Evolutionary conservation across 2,329 filamentous ascomycete species (phyloP), one percentile per base, ranked within the genome.

Genomic region (Didymella exigua): DNA sequence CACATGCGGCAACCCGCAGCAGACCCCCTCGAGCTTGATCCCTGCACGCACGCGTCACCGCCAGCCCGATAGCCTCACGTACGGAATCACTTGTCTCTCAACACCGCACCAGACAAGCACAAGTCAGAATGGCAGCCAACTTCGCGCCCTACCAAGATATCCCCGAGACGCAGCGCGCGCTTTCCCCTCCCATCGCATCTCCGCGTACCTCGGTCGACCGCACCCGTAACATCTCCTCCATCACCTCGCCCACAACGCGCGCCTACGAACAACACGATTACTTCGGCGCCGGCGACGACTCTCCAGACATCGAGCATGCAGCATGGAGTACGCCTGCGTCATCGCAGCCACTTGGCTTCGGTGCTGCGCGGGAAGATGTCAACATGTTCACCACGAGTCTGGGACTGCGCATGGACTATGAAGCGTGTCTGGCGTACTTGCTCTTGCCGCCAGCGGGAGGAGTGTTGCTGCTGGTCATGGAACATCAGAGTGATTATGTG

Each of bases 91-190:
- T 31, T 10, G 29, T 6, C 5, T 31, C 11, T 26, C 13, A 11
- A 38, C 36, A 40, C 13, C 7, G 36, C 36, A 40, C 9, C 33
- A 8, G n/a, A 31, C 14, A 23, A n/a, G n/a, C 18, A 3, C 42
- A 48, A 23, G 38, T 30, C 57, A 51, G 29, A 14, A 74, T 73
- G 70, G 63, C 63, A 13, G 63, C 70, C 26, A 68, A 97, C 79
- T 99, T 98, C 75, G 95, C 95, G 40, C 95, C 95, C 31, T 99
- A 98, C 78, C 95, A 98, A 80, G 93, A 93, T 76, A 89, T 89
- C 43, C 95, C 95, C 9, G 93, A 98, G 79, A 84, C 89, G 66
- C 86, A 87, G 64, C 90, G 93, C 69, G 86, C 89, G 47, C 83
- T 92, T 73, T 96, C 91, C 18, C 91, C 92, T 47, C 83, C 87